Conservation (phyloP, 805 yeast species). For the baker's yeast (Saccharomyces cerevisiae) region DNA sequence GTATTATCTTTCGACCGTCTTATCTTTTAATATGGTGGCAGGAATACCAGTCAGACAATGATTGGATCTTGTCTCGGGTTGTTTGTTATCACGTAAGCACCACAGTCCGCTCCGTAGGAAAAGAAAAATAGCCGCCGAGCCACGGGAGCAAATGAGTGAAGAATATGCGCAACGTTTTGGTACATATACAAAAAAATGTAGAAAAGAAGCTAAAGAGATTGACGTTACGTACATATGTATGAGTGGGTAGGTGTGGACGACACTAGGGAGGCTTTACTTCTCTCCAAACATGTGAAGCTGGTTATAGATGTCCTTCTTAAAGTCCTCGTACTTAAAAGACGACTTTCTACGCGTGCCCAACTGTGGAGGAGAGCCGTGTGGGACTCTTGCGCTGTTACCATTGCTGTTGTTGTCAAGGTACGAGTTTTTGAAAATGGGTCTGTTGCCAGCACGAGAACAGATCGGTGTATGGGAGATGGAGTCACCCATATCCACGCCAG, state of each 20-base stretch:
- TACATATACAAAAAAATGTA: neutral
- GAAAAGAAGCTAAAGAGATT: neutral
- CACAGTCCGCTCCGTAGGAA: no score
- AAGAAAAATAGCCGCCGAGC: neutral
- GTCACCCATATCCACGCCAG: neutral
- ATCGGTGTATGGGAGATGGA: neutral
- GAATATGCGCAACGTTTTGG: neutral
- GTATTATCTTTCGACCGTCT: no score
- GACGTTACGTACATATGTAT: neutral
- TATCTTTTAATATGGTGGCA: no score
- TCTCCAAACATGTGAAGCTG: conserved; percentile 21
- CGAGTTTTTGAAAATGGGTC: neutral
- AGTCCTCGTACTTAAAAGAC: conserved; percentile 23
- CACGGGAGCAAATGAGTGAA: neutral
- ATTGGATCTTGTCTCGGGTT: no score
- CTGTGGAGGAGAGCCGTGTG: neutral
- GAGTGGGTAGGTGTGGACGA: neutral
- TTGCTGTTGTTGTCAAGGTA: neutral
- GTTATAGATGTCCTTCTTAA: conserved; percentile 21
- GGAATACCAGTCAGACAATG: no score
- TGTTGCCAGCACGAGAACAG: neutral
- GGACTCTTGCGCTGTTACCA: neutral
- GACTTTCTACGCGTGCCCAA: conserved; percentile 13
- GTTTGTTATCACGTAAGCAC: no score
- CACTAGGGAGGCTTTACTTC: neutral